Evolutionary conservation across 2,329 filamentous ascomycete species (phyloP), one percentile per base, ranked within the genome.

Genomic region (Lachnellula arida): DNA sequence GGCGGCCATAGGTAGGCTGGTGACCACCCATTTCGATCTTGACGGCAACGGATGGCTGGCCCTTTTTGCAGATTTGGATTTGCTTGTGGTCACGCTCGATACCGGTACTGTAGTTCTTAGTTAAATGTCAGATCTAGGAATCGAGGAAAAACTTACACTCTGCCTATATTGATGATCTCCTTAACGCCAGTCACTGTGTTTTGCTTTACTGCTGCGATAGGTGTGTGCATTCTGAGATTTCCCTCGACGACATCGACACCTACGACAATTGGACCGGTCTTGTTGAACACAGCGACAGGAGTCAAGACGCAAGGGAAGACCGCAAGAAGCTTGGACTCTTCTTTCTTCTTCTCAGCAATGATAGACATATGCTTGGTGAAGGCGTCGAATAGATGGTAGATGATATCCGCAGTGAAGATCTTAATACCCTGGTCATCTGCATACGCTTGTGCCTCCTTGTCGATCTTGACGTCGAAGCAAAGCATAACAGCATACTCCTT

Each of bases 81-180:
- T 94, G 85, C 78, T 99, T 99, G 82, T 99, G 94, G 65, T 99
- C 95, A 71, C 95, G 87, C 74, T 99, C 93, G 69, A 99, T 99
- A 2, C 88, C 92, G 54, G 89, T 89, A n/a, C 92, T 96, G 68
- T 56, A 11, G 22, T 34, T 34, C 60, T 71, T 65, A 69, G 65
- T 55, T 57, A 17, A 57, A 34, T 44, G 35, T 25, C 1, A 5
- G 11, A 49, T 46, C 37, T 47, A 25, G 5, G 43, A 37, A 48
- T 23, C 15, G n/a, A 23, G 25, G 34, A 19, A 22, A 9, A 53
- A 66, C 68, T 67, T 67, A 70, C 67, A 99, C 94, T 89, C 94
- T 87, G 58, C 94, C 94, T 42, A 99, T 73, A 43, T 79, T 80
- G 66, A 99, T 76, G 51, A 97, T 81, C 70, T 97, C 93, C 76